Evolutionary conservation across 116 monocot species (phyloP).

Genomic region (Iris pallida): DNA sequence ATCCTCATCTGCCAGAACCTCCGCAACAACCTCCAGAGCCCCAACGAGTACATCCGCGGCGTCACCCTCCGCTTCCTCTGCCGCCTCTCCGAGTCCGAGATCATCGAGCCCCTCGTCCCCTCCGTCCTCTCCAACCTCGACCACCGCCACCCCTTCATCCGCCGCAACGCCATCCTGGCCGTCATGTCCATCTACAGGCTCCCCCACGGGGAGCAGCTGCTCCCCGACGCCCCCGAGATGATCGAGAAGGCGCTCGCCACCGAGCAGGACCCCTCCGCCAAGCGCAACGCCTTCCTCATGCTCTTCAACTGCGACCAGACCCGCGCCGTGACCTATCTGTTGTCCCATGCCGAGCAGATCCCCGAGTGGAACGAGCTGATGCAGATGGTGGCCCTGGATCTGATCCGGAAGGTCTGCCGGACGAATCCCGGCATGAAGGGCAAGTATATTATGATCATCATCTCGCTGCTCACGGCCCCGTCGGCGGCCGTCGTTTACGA

Average conservation of each 20-base stretch:
- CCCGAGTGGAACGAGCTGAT: conserved; percentile 69
- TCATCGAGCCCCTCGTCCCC: conserved; percentile 75
- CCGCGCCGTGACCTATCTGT: conserved; percentile 56
- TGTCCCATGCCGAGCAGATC: conserved; percentile 55
- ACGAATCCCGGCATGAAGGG: conserved; percentile 59
- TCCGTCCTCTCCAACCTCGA: conserved; percentile 67
- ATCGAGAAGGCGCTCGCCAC: conserved; percentile 34
- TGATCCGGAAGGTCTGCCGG: conserved; percentile 86
- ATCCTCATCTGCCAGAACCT: conserved; percentile 87
- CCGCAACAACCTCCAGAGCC: conserved; percentile 83
- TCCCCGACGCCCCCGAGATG: conserved; percentile 72
- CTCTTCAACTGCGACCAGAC: conserved; percentile 72
- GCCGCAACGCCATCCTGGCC: conserved; percentile 62
- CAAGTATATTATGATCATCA: conserved; percentile 74
- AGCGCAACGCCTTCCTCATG: conserved; percentile 84
- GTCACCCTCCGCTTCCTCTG: conserved; percentile 82
- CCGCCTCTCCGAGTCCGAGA: conserved; percentile 67
- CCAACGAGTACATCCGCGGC: conserved; percentile 86
- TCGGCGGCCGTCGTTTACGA: conserved; percentile 70
- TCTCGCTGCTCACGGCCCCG: conserved; percentile 50
- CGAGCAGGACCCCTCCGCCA: conserved; percentile 66
- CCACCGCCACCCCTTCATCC: conserved; percentile 67
- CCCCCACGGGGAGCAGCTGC: conserved; percentile 71
- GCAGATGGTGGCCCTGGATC: conserved; percentile 82
- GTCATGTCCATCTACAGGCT: conserved; percentile 54